These are phyloP conservation scores for Bipolaris victoriae DNA, from an alignment of 2,329 filamentous ascomycete species.

Conservation along the genomic window DNA sequence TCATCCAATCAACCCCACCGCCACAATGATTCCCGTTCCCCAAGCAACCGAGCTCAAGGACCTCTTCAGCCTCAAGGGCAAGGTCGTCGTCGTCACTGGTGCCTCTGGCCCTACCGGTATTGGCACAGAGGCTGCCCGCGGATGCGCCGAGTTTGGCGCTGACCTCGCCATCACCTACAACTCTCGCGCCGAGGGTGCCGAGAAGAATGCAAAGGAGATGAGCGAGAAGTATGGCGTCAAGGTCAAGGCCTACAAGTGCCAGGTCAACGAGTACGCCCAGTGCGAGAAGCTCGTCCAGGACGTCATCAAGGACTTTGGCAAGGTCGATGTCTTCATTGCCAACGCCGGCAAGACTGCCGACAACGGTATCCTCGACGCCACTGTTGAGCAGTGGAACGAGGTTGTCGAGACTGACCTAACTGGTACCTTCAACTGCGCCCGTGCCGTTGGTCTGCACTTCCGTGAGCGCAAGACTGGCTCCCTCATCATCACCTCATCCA, in stretches of 20 bases:
- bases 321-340: constrained; percentile 71
- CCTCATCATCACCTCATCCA: constrained; percentile 71
- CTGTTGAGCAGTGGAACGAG: constrained; percentile 73
- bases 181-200: constrained; percentile 65
- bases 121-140: constrained; percentile 70
- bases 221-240: constrained; percentile 66
- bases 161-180: constrained; percentile 71
- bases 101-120: constrained; percentile 69
- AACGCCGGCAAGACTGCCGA: constrained; percentile 75
- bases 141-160: constrained; percentile 68
- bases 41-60: constrained; percentile 64
- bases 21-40: constrained; percentile 58
- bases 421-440: constrained; percentile 86
- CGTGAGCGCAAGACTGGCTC: constrained; percentile 68
- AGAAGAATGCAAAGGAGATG: constrained; percentile 70
- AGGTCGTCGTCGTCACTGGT: constrained; percentile 60
- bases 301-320: constrained; percentile 72
- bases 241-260: constrained; percentile 70
- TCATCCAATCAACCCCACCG: constrained; percentile 40
- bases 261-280: constrained; percentile 63
- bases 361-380: constrained; percentile 70
- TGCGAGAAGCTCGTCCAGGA: constrained; percentile 64
- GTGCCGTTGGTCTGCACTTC: constrained; percentile 84
- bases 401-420: constrained; percentile 87
- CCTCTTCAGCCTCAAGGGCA: constrained; percentile 60